phyloP scores from a whole-genome alignment of 805 yeast species.

The Pichia phayaonensis region DNA sequence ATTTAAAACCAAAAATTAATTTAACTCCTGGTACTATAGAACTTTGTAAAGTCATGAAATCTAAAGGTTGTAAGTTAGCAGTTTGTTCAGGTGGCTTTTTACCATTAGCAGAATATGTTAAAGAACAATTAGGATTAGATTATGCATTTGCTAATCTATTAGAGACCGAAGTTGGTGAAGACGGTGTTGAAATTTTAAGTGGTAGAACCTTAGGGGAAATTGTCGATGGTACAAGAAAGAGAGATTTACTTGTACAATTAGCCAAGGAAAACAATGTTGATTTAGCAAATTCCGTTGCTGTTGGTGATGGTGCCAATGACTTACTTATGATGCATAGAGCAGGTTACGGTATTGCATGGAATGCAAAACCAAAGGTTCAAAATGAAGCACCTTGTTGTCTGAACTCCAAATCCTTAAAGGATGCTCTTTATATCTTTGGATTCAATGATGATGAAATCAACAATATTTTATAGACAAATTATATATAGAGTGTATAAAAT shows the following conservation, averaged over 20 bases:
- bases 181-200: conserved; percentile 41
- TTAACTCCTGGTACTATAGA: conserved; percentile 85
- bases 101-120: conserved; percentile 75
- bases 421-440: conserved; percentile 77
- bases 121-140: conserved; percentile 61
- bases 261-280: conserved; percentile 49
- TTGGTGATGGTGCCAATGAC: conserved; percentile 98
- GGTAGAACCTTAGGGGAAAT: conserved; percentile 76
- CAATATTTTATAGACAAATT: background rate
- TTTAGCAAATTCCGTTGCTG: conserved; percentile 57
- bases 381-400: conserved; percentile 71
- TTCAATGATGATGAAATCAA: conserved; percentile 49
- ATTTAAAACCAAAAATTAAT: conserved; percentile 56
- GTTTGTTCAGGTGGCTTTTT: conserved; percentile 94
- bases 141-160: conserved; percentile 83
- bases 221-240: conserved; percentile 83
- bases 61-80: conserved; percentile 60
- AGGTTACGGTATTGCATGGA: conserved; percentile 95
- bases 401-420: conserved; percentile 66
- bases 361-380: conserved; percentile 93
- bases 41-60: conserved; percentile 54
- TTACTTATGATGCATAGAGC: conserved; percentile 85
- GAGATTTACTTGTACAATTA: conserved; percentile 56
- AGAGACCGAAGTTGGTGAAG: conserved; percentile 36
- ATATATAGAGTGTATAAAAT: background rate